phyloP scores from a whole-genome alignment of 345 rosid species.

The Lagerstroemia speciosa region DNA sequence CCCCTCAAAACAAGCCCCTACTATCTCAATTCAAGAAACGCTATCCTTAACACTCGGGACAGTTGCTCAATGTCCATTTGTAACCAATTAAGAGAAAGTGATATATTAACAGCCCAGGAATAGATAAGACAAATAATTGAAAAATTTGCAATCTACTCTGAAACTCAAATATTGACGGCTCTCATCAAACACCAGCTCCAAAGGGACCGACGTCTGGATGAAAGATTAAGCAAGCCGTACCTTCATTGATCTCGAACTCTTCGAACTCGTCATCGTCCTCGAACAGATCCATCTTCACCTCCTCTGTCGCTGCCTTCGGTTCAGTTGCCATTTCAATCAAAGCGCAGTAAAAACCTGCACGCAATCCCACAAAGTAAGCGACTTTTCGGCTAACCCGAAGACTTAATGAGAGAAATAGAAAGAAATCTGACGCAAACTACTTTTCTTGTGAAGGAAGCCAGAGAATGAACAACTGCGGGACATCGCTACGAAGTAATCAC shows the following conservation, averaged over 20 bases:
- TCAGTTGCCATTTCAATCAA: slow-evolving; percentile 44
- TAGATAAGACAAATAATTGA: too few relatives aligned
- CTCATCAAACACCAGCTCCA: not conserved
- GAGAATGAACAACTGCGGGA: not conserved
- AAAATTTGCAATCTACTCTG: not conserved
- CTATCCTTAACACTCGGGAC: not conserved
- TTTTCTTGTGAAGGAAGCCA: not conserved
- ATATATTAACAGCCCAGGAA: too few relatives aligned
- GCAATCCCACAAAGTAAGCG: not conserved
- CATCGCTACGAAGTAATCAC: not conserved
- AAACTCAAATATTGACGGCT: not conserved
- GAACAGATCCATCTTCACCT: slow-evolving; percentile 77
- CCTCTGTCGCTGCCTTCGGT: slow-evolving; percentile 43
- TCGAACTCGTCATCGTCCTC: slow-evolving; percentile 97
- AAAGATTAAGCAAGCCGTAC: slow-evolving; percentile 13
- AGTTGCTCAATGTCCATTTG: not conserved
- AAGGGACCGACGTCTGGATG: not conserved
- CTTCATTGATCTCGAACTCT: slow-evolving; percentile 66
- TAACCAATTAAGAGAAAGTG: too few relatives aligned
- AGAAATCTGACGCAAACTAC: too few relatives aligned
- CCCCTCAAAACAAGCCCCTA: not conserved
- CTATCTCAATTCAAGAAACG: not conserved
- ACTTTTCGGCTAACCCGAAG: not conserved
- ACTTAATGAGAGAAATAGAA: not conserved
- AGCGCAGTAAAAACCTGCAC: not conserved